Base-by-base conservation (phyloP, 495 filamentous ascomycete genomes). In the Neurospora sp. region DNA sequence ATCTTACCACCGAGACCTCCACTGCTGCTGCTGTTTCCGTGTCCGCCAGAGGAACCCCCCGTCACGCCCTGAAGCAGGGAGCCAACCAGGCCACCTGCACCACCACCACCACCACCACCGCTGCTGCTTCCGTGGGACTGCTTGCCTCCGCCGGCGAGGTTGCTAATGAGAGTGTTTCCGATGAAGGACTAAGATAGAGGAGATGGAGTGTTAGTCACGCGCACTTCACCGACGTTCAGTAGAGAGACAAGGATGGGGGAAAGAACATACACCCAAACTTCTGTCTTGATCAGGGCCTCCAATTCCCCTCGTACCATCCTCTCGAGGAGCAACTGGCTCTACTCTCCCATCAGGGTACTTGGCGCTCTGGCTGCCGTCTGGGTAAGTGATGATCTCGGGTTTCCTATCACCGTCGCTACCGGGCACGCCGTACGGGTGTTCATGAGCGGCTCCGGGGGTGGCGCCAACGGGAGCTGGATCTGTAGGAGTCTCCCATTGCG, bases 401-500 rank as follows among this genome's bases (percentile, higher is more conserved):
- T 77, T 78, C 39, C 71, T 69, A 40, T 78, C 78, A 40, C 40
- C 38, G 8, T 77, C 75, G 27, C 70, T 38, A 45, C 78, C 76
- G 39, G 86, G 85, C 41, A 80, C 80, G 40, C 85, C 86, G 76
- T 87, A 88, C 16, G 86, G 86, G 76, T 87, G 84, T 20, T 87
- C 85, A 70, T 73, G 70, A 16, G 74, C 76, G 8, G 79, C 78
- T 31, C 82, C 84, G 16, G 87, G 87, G 1, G 86, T 88, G 71
- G 80, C 83, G 73, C 82, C 80, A 27, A 78, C 82, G 22, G 86
- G 87, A 7, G 86, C 89, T 44, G 90, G 84, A 70, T 90, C 84
- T 22, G 89, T 92, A 31, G 92, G 92, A 16, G 91, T 85, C 4
- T 93, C 90, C 92, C 92, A 95, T 80, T 92, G 91, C 61, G 90